Conservation (phyloP, 805 yeast species). For the Schwanniomyces sp. region DNA sequence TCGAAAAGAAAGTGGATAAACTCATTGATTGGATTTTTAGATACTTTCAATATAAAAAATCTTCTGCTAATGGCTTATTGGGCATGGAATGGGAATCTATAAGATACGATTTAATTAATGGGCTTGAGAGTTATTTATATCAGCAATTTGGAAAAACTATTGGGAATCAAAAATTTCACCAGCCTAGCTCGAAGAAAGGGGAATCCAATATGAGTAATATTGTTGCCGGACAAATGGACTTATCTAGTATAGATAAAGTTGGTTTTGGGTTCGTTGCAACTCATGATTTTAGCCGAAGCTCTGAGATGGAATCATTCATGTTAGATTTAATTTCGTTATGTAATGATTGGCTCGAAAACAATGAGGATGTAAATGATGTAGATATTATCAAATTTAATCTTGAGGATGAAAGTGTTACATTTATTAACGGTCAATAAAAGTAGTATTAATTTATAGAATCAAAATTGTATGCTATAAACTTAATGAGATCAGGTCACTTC, state of each 20-base stretch:
- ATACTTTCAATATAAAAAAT: constrained; percentile 37
- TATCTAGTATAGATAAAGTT: constrained; percentile 7
- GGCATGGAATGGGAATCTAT: constrained; percentile 47
- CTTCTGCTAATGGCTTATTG: constrained; percentile 32
- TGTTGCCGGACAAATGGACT: constrained; percentile 5
- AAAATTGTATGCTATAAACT: neutral
- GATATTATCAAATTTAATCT: constrained; percentile 24
- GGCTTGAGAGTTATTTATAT: constrained; percentile 36
- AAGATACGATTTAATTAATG: constrained; percentile 34
- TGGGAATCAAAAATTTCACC: neutral
- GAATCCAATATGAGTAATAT: constrained; percentile 1
- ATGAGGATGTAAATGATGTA: constrained; percentile 3
- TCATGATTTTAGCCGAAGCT: constrained; percentile 32
- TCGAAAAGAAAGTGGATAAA: constrained; percentile 23
- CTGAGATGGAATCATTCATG: constrained; percentile 28
- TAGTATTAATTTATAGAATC: neutral
- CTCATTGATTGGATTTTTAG: constrained; percentile 30
- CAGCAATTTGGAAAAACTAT: constrained; percentile 29
- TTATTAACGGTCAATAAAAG: neutral
- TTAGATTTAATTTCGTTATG: constrained; percentile 24
- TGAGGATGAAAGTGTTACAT: constrained; percentile 18
- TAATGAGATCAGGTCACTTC: neutral
- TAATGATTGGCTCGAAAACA: constrained; percentile 22
- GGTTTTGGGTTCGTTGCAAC: constrained; percentile 29
- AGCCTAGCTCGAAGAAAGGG: neutral